Percentiles rank a stretch among this genome's conserved stretches.
Conservation (phyloP, 192 early-diverging fungal species). For the Coemansia sp. region DNA sequence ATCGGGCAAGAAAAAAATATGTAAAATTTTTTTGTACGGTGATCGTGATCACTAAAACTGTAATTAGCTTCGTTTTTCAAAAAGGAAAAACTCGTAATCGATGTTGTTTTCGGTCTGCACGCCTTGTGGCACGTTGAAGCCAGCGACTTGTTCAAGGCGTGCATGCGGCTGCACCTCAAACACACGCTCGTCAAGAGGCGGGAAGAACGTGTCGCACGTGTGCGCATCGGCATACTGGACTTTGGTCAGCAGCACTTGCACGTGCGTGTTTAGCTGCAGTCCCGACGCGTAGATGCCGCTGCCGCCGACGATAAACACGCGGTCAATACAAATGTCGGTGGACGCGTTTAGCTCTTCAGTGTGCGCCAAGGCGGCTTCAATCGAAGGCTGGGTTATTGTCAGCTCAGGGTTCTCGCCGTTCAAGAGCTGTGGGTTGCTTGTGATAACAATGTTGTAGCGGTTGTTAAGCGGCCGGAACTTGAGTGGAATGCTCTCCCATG, state of each 20-base stretch:
- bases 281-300: constrained; percentile 69
- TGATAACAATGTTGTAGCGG: constrained; percentile 85
- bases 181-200: constrained; percentile 46
- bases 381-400: constrained; percentile 20
- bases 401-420: constrained; percentile 19
- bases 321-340: constrained; percentile 16
- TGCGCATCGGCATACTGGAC: constrained; percentile 59
- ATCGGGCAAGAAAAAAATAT: background rate
- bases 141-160: constrained; percentile 54
- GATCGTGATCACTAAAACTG: background rate
- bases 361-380: constrained; percentile 44
- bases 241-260: constrained; percentile 67
- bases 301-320: constrained; percentile 84
- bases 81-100: constrained; percentile 63
- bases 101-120: constrained; percentile 56
- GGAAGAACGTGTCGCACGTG: constrained; percentile 78
- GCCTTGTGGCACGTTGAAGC: constrained; percentile 36
- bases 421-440: constrained; percentile 58
- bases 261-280: constrained; percentile 53
- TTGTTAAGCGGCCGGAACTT: constrained; percentile 74
- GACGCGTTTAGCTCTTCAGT: constrained; percentile 38
- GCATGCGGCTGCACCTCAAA: constrained; percentile 49
- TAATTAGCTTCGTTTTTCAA: constrained; percentile 13
- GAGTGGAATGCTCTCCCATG: constrained; percentile 89
- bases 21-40: constrained; percentile 1